Evolutionary conservation across 352 stramenopile genomes (phyloP), one percentile per base, ranked within the genome.

Genomic region (Globisporangium radiosum): DNA sequence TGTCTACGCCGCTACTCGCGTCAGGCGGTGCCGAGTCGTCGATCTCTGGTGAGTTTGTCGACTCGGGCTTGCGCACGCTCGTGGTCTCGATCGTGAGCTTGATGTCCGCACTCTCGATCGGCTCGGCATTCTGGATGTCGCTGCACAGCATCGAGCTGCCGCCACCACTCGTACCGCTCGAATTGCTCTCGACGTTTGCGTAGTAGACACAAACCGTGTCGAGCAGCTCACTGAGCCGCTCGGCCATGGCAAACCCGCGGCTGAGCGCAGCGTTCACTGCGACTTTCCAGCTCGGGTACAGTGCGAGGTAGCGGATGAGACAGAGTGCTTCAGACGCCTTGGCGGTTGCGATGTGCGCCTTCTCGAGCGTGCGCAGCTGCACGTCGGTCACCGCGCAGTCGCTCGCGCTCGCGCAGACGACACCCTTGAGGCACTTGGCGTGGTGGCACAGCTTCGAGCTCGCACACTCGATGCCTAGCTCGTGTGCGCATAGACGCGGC

Each of bases 201-300:
- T 93, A 95, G 47, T 94, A 95, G 0, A 64, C 57, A 37, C 73
- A 87, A 45, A 95, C 77, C 0, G 67, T 72, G 54, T 91, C 75
- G 11, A 93, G 58, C 14, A 90, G 59, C 37, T 88, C 72, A 33
- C 63, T 56, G 4, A 90, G 53, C 10, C 74, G 77, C 9, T 77
- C 68, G 8, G 75, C 69, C 52, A 80, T 85, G 2, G 66, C 64
- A 47, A 95, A 80, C 0, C 75, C 69, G 25, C 78, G 72, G 14
- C 53, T 69, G 15, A 95, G 56, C 4, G 69, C 80, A 1, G 80
- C 76, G 39, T 92, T 92, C 17, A 93, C 78, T 0, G 85, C 83
- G 5, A 89, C 66, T 64, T 85, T 89, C 85, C 85, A 95, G 9
- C 75, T 75, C 7, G 85, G 83, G 57, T 79, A 92, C 14, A 92